Evolutionary conservation across 2,329 filamentous ascomycete species (phyloP), one percentile per base, ranked within the genome.

Genomic region (Neocatenulostroma microsporum): DNA sequence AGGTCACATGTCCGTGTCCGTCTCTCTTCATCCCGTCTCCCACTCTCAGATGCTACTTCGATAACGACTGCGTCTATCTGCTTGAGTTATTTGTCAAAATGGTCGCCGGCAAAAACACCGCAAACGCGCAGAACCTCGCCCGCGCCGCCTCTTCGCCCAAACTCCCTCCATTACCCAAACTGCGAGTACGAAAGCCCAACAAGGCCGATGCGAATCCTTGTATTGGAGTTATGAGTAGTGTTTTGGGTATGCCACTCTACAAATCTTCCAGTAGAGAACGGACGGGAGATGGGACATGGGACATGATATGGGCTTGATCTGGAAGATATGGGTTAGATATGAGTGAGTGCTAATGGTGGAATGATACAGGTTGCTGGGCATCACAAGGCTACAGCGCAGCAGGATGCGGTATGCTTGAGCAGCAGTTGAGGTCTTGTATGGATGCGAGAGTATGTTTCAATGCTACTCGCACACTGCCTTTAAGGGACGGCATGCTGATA

Each of bases 341-440:
- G n/a, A n/a, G n/a, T n/a, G n/a, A n/a, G n/a, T 27, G 24, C 37
- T 39, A 21, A 40, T 19, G 39, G n/a, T 18, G 21, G 30, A 18
- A 37, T 20, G 12, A 5, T 10, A 47, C 44, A 89, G 84, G 82
- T 45, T 91, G 84, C 64, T 91, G 84, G 84, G 84, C 84, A 1
- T 88, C 84, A 2, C 74, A 80, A 20, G 84, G 84, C 31, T 80
- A 81, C 62, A 81, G 62, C 14, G 60, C 69, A n/a, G 68, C 73
- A 54, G 76, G 72, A 26, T 82, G 78, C 50, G 68, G 68, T 21
- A 66, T 65, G 26, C 59, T 82, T 21, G 78, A 81, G 55, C 67
- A 76, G 50, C 71, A 76, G 54, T 60, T 82, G 48, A 67, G 75
- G 50, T 64, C 68, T 36, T 82, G 78, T 59, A 94, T 95, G 86